phyloP scores from a whole-genome alignment of 1,284 basidiomycete genomes.

The Ceratobasidium sp. region DNA sequence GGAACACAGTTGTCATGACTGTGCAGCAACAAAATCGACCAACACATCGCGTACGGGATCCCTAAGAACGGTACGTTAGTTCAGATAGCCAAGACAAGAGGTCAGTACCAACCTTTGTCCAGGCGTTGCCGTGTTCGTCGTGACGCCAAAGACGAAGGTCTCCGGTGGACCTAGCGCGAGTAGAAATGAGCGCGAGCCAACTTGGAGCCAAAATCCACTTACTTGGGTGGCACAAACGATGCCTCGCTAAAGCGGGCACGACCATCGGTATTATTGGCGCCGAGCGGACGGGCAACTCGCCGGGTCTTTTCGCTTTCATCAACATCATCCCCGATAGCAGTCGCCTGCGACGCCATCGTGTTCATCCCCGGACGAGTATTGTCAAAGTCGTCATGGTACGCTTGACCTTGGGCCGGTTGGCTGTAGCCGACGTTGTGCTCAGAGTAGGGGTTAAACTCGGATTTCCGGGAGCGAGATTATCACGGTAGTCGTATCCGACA shows the following conservation, averaged over 20 bases:
- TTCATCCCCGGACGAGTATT: slow-evolving; percentile 29
- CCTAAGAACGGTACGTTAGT: not conserved
- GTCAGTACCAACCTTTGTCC: slow-evolving; percentile 40
- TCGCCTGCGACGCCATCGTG: slow-evolving; percentile 30
- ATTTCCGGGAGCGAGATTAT: not conserved
- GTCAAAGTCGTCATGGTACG: slow-evolving; percentile 27
- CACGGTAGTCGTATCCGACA: slow-evolving; percentile 28
- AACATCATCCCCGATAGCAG: not conserved
- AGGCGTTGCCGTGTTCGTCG: slow-evolving; percentile 42
- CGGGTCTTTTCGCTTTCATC: slow-evolving; percentile 18
- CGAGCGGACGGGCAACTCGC: not conserved
- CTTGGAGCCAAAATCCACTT: not conserved
- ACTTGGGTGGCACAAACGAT: slow-evolving; percentile 33
- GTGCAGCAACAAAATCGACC: slow-evolving; percentile 42
- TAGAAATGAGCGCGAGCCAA: not conserved
- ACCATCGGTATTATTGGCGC: not conserved
- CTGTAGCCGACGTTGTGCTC: slow-evolving; percentile 24
- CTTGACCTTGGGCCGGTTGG: slow-evolving; percentile 7
- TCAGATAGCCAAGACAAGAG: not conserved
- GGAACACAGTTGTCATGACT: slow-evolving; percentile 39
- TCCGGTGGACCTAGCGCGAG: slow-evolving; percentile 38
- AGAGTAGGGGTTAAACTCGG: slow-evolving; percentile 35
- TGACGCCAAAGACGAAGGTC: slow-evolving; percentile 41
- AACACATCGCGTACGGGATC: slow-evolving; percentile 37
- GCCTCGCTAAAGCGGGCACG: slow-evolving; percentile 14